Evolutionary conservation across 345 rosid species (phyloP).

Genomic region (Luvunga scandens): DNA sequence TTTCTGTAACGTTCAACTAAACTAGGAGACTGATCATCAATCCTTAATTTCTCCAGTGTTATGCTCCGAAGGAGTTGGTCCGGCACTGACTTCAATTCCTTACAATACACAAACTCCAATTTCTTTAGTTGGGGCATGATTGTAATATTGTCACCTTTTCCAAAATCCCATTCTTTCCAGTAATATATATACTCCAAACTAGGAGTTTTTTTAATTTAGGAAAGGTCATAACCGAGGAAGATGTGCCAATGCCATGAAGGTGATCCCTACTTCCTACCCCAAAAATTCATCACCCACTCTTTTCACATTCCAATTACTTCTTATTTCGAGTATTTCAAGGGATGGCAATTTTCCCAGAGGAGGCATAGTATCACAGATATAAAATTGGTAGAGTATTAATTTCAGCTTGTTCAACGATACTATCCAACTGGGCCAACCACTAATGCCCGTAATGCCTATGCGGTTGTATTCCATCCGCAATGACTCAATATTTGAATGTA

Average conservation of each 20-base stretch:
- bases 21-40: not conserved
- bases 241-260: too few relatives aligned
- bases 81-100: not conserved
- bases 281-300: not conserved
- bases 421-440: too few relatives aligned
- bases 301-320: too few relatives aligned
- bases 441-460: too few relatives aligned
- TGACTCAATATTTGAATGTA: too few relatives aligned
- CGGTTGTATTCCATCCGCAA: too few relatives aligned
- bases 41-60: not conserved
- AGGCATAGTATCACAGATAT: constrained; percentile 12
- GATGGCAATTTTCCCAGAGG: constrained; percentile 18
- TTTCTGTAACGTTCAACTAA: not conserved
- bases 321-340: constrained; percentile 17
- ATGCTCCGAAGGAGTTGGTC: not conserved
- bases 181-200: too few relatives aligned
- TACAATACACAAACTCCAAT: too few relatives aligned
- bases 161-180: not conserved
- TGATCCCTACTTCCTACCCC: not conserved
- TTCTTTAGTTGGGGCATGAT: not conserved
- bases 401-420: not conserved
- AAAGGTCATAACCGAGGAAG: too few relatives aligned
- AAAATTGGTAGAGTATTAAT: not conserved
- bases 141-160: not conserved
- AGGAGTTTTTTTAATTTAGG: too few relatives aligned